A percentile compares a stretch with the other conserved stretches of the same genome.
Conservation (phyloP, 2,329 filamentous ascomycete species). For the Curvularia eragrostidis region DNA sequence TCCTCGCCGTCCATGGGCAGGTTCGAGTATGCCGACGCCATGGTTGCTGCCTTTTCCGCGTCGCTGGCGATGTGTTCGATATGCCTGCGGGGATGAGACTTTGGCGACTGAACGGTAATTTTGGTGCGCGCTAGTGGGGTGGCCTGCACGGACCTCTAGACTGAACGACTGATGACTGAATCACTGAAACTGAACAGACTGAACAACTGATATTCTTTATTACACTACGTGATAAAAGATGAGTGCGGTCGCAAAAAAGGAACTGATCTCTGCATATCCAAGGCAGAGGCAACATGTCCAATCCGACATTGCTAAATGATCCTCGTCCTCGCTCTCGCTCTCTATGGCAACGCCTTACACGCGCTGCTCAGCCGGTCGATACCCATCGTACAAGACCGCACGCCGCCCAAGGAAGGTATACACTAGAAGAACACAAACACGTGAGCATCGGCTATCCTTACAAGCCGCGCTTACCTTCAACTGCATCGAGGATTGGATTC, state of each 20-base stretch:
- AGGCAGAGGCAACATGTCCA: slow-evolving; percentile 2
- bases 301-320: slow-evolving; percentile 12
- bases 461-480: slow-evolving; percentile 47
- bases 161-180: neutral
- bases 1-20: slow-evolving; percentile 80
- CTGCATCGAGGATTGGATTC: slow-evolving; percentile 34
- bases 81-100: slow-evolving; percentile 19
- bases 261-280: slow-evolving; percentile 4
- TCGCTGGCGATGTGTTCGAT: slow-evolving; percentile 25
- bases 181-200: too few species aligned
- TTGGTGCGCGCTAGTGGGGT: slow-evolving; percentile 21
- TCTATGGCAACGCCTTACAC: neutral
- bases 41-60: slow-evolving; percentile 58
- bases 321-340: slow-evolving; percentile 6
- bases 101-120: slow-evolving; percentile 13
- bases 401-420: slow-evolving; percentile 44
- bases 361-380: slow-evolving; percentile 35
- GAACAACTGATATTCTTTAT: neutral
- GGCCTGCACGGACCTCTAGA: slow-evolving; percentile 12
- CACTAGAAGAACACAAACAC: slow-evolving; percentile 38
- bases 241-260: neutral
- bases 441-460: slow-evolving; percentile 41
- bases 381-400: slow-evolving; percentile 41
- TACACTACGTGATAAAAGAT: neutral
- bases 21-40: slow-evolving; percentile 94